These are phyloP conservation scores for Stylonectria norvegica DNA, from an alignment of 2,329 filamentous ascomycete species.

Conservation along the genomic window DNA sequence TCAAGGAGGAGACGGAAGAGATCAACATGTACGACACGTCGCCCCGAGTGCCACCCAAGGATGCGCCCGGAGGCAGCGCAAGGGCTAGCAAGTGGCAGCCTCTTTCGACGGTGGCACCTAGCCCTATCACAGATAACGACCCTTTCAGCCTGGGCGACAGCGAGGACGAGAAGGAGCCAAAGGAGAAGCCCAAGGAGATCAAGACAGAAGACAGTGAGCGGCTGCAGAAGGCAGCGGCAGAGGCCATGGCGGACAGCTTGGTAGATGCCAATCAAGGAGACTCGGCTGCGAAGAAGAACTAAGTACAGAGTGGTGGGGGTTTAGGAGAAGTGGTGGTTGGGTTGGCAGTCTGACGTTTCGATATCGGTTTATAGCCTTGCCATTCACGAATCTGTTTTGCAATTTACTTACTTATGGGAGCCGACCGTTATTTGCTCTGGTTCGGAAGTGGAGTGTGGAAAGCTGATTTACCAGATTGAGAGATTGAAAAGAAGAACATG, in stretches of 20 bases:
- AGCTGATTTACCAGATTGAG: no score
- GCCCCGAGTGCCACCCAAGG: slow-evolving; percentile 53
- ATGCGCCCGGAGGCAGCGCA: slow-evolving; percentile 43
- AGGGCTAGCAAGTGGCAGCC: slow-evolving; percentile 98
- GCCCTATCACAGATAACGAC: slow-evolving; percentile 84
- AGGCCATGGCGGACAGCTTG: slow-evolving; percentile 56
- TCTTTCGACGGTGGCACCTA: slow-evolving; percentile 74
- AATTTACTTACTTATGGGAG: no score
- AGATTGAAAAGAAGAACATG: no score
- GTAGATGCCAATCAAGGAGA: slow-evolving; percentile 39
- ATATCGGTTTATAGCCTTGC: background rate
- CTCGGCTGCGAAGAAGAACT: slow-evolving; percentile 35
- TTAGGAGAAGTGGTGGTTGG: background rate
- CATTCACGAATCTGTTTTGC: no score
- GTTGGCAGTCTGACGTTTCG: background rate
- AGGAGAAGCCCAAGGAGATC: slow-evolving; percentile 52
- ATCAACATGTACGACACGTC: slow-evolving; percentile 71
- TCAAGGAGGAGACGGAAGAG: slow-evolving; percentile 68
- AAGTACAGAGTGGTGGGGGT: slow-evolving; percentile 6
- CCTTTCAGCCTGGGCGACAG: slow-evolving; percentile 96
- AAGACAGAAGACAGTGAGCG: slow-evolving; percentile 58
- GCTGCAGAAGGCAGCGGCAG: slow-evolving; percentile 62
- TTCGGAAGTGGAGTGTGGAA: no score
- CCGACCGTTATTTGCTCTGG: no score
- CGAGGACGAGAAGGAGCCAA: slow-evolving; percentile 77